These are phyloP conservation scores for Colletotrichum incanum DNA, from an alignment of 2,329 filamentous ascomycete genomes.

Conservation along the genomic window DNA sequence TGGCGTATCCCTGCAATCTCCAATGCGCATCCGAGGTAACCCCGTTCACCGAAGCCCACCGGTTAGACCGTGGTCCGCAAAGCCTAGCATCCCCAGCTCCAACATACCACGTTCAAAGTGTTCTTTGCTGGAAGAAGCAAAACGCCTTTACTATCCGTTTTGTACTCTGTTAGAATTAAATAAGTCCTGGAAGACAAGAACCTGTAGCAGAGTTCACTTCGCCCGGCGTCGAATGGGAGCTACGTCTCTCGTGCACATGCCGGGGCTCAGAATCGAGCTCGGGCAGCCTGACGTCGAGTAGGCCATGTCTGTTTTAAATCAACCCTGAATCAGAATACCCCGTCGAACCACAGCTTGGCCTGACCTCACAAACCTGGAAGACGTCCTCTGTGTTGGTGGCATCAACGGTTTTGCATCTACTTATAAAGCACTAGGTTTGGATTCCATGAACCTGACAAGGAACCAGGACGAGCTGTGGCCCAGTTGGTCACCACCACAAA, in stretches of 20 bases:
- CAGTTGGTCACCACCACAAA: not conserved
- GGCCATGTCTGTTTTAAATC: not conserved
- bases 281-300: not conserved
- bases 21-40: conserved; percentile 14
- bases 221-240: not conserved
- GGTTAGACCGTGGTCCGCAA: not conserved
- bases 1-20: conserved; percentile 27
- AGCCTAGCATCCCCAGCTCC: not conserved
- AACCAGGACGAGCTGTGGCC: not conserved
- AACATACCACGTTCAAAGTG: not conserved
- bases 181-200: not conserved
- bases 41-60: conserved; percentile 18
- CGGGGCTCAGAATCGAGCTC: conserved; percentile 1
- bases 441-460: not conserved
- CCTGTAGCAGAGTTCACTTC: conserved; percentile 11
- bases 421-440: not conserved
- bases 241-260: conserved; percentile 5
- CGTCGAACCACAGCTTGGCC: conserved; percentile 20
- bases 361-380: conserved; percentile 16
- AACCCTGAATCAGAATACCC: not conserved
- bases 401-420: not conserved
- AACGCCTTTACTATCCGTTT: not conserved
- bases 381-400: conserved; percentile 15
- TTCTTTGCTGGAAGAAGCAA: not conserved
- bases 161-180: not conserved